Base-by-base conservation (phyloP, 345 rosid species). In the Xanthoceras sorbifolium region DNA sequence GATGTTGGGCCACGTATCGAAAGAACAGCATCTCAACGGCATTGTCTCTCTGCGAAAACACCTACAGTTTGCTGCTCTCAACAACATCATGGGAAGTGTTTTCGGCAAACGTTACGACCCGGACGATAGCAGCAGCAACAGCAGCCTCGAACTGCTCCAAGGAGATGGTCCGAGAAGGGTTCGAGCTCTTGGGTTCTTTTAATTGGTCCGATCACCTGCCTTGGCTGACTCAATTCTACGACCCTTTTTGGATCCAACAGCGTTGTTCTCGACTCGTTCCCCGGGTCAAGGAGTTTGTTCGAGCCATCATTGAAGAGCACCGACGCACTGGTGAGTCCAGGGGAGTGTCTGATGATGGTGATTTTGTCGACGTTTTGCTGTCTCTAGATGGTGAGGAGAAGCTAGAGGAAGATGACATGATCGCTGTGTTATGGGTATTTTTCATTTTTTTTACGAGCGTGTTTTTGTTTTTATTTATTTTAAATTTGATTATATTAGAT, bases 351-450 rank as follows among this genome's bases (percentile, higher is more conserved):
- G 88, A 84, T 48, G 59, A 23, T 67, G 85, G 87, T 11, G 98
- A 93, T 78, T 94, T 94, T 31, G 94, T 94, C 20, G 97, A 93
- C 23, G 94, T 94, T 36, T 74, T 94, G 86, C 87, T 91, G 11
- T 88, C 95, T 32, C 75, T 91, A 57, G 92, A 93, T 0, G 91
- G 97, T 22, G 94, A 87, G 0, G 98, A 91, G 32, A 89, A 88
- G 81, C 89, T 94, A 23, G 38, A 82, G 44, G 97, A 91, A 7
- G 94, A 91, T 54, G 98, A 94, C 81, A 93, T 94, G 94, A 64
- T 94, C 42, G 94, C 98, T 26, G 90, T 94, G 34, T 81, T 94
- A 44, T 94, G 98, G 98, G 98, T 94, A 78, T 31, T 85, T 77
- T 18, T 20, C 23, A 0, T 8, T 10, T 10, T 9, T 8, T 31